A percentile compares a stretch with the other conserved stretches of the same genome.
phyloP scores from a whole-genome alignment of 164 flowering plant species.

The Euptelea pleiosperma region DNA sequence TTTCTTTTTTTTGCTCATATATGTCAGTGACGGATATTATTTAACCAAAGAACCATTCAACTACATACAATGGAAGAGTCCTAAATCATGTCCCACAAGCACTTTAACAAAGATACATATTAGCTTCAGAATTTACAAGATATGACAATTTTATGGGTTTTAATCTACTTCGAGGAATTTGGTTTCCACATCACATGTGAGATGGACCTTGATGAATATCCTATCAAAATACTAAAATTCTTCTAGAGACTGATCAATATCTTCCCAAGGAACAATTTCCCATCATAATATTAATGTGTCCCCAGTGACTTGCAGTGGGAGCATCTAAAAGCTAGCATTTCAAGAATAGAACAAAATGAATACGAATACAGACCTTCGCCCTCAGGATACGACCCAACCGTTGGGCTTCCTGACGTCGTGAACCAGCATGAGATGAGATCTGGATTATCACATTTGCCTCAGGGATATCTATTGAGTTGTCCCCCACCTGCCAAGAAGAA shows the following conservation, averaged over 20 bases:
- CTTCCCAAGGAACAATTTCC: background rate
- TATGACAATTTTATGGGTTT: no score
- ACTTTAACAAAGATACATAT: no score
- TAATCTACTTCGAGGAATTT: no score
- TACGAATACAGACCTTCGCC: conserved; percentile 66
- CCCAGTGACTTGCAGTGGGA: background rate
- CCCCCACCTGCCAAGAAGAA: conserved; percentile 72
- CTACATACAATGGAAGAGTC: background rate
- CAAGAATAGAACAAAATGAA: background rate
- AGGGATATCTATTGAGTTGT: conserved; percentile 98
- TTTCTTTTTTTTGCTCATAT: no score
- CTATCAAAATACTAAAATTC: no score
- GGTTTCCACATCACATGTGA: no score
- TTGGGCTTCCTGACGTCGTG: conserved; percentile 98
- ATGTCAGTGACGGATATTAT: no score
- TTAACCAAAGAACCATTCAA: no score
- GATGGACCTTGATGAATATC: no score
- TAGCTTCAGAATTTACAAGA: no score
- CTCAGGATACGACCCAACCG: conserved; percentile 99
- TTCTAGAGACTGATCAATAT: background rate
- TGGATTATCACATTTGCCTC: conserved; percentile 99
- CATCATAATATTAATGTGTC: background rate
- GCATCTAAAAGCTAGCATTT: conserved; percentile 1
- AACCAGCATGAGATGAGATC: conserved; percentile 99
- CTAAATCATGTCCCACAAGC: no score